Percentiles rank a stretch among this genome's conserved stretches.
Evolutionary conservation across 805 yeast species (phyloP).

Genomic region (Metschnikowia orientalis): DNA sequence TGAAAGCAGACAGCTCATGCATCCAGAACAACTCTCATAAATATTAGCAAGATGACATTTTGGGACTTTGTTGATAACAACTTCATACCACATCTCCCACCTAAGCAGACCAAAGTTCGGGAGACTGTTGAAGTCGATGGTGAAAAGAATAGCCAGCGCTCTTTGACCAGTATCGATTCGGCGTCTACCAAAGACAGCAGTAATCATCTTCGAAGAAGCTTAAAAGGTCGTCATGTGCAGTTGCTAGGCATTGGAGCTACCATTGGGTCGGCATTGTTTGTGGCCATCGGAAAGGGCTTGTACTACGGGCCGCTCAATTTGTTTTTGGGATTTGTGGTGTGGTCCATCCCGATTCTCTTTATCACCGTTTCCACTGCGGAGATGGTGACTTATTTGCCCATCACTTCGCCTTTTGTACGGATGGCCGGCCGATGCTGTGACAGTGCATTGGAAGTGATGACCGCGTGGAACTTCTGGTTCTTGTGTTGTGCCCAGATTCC

Average conservation of each 20-base stretch:
- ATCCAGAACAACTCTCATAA: no score
- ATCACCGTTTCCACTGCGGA: conserved; percentile 74
- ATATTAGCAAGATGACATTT: no score
- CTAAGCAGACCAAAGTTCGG: not conserved
- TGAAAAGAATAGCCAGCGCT: conserved; percentile 1
- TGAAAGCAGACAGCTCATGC: no score
- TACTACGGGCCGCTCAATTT: conserved; percentile 64
- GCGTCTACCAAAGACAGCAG: conserved; percentile 11
- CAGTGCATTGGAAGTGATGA: conserved; percentile 66
- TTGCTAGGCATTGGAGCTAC: conserved; percentile 78
- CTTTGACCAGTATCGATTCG: conserved; percentile 9
- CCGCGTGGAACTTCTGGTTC: conserved; percentile 79
- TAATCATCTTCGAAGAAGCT: conserved; percentile 35
- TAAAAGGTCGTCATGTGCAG: conserved; percentile 69
- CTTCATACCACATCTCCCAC: conserved; percentile 17
- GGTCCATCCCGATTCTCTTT: conserved; percentile 67
- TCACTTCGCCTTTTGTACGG: conserved; percentile 71
- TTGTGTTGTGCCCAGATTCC: conserved; percentile 76
- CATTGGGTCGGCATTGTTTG: conserved; percentile 77
- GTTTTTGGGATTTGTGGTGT: conserved; percentile 58
- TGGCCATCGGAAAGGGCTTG: conserved; percentile 63
- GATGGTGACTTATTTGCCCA: conserved; percentile 71
- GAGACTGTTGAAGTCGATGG: not conserved
- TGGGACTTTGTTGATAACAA: conserved; percentile 11
- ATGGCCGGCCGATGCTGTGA: conserved; percentile 74